Evolutionary conservation across 176 grass and related monocot genomes (phyloP).

Genomic region (Avena sativa): DNA sequence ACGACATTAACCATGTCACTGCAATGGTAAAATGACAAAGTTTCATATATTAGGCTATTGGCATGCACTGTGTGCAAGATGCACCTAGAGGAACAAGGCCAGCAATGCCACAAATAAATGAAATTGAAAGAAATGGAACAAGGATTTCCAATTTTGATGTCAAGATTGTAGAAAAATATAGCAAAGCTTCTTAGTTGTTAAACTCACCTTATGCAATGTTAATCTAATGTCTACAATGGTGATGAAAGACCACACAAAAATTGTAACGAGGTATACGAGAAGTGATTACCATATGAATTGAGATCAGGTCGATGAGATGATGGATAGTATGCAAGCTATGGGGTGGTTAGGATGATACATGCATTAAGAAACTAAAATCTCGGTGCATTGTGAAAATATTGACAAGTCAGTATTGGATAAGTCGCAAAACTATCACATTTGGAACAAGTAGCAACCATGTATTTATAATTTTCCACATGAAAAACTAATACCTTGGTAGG

Average conservation of each 20-base stretch:
- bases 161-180: not conserved
- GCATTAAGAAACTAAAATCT: not conserved
- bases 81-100: slow-evolving; percentile 17
- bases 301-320: not conserved
- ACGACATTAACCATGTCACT: slow-evolving; percentile 21
- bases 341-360: not conserved
- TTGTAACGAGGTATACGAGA: not conserved
- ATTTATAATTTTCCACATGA: slow-evolving; percentile 32
- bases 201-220: not conserved
- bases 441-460: not conserved
- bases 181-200: not conserved
- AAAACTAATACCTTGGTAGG: slow-evolving; percentile 63
- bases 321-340: not conserved
- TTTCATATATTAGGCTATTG: not conserved
- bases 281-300: slow-evolving; percentile 6
- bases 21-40: slow-evolving; percentile 11
- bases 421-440: not conserved
- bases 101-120: not conserved
- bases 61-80: not conserved
- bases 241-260: not conserved
- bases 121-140: not conserved
- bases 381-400: not conserved
- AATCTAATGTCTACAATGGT: not conserved
- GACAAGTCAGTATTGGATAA: not conserved
- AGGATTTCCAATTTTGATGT: not conserved